These are phyloP conservation scores for Saccharomycopsis schoenii DNA, from an alignment of 805 yeast species.

Conservation along the genomic window DNA sequence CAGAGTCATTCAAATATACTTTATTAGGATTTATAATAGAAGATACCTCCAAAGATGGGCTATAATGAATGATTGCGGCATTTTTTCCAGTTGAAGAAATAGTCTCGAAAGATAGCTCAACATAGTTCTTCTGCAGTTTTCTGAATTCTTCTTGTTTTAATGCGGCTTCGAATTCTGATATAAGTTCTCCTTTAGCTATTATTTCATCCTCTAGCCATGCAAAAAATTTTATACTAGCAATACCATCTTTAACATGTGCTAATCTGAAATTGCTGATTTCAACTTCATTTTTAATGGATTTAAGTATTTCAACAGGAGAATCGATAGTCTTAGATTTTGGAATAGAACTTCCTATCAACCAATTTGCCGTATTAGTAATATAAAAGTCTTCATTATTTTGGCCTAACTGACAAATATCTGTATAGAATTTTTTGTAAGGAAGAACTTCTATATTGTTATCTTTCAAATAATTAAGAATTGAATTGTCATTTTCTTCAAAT, in stretches of 20 bases:
- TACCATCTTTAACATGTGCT: constrained; percentile 81
- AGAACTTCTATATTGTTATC: constrained; percentile 38
- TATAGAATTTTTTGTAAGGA: constrained; percentile 51
- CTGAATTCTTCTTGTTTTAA: constrained; percentile 48
- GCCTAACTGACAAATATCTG: constrained; percentile 30
- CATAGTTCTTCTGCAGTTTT: constrained; percentile 42
- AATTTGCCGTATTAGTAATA: constrained; percentile 50
- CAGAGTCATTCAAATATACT: constrained; percentile 77
- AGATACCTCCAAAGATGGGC: constrained; percentile 51
- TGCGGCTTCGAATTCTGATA: constrained; percentile 61
- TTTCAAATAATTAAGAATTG: constrained; percentile 32
- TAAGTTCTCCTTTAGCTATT: constrained; percentile 28
- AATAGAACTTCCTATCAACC: constrained; percentile 43
- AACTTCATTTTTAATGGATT: constrained; percentile 62
- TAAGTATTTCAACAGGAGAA: constrained; percentile 57
- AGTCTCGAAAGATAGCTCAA: constrained; percentile 66
- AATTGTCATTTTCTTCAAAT: constrained; percentile 10
- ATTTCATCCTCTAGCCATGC: constrained; percentile 74
- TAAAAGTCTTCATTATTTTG: constrained; percentile 28
- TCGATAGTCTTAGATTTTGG: constrained; percentile 35
- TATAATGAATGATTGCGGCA: constrained; percentile 67
- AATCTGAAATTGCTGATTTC: constrained; percentile 63
- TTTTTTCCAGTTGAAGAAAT: constrained; percentile 71
- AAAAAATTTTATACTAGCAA: constrained; percentile 61
- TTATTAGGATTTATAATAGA: constrained; percentile 55